Conservation (phyloP, 768 basidiomycete genomes). For the Naganishia vaughanmartiniae region DNA sequence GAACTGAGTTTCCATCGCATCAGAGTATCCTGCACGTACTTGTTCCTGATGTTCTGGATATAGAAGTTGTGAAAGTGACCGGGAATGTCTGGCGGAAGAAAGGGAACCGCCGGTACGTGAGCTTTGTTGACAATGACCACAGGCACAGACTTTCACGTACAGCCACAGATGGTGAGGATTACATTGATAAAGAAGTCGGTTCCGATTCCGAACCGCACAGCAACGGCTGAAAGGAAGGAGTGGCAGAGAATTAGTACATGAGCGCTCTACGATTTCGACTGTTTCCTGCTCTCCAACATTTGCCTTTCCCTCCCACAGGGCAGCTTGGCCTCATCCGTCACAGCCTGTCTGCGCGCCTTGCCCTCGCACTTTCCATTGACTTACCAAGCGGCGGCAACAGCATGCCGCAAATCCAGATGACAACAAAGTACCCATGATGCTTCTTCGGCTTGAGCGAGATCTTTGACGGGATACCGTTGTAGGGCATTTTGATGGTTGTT, state of each 20-base stretch:
- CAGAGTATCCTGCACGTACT: constrained; percentile 48
- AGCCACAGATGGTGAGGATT: constrained; percentile 82
- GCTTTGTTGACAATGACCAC: neutral
- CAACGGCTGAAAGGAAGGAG: constrained; percentile 67
- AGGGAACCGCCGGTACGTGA: neutral
- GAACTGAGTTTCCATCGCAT: neutral
- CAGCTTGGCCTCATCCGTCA: no score
- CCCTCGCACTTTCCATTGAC: constrained; percentile 35
- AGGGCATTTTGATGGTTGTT: neutral
- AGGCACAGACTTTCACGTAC: constrained; percentile 50
- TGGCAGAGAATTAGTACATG: neutral
- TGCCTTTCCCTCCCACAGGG: neutral
- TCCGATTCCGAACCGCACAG: constrained; percentile 86
- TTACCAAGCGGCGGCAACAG: constrained; percentile 85
- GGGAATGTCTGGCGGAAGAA: constrained; percentile 48
- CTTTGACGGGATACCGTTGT: constrained; percentile 53
- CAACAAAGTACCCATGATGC: constrained; percentile 74
- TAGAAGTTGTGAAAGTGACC: constrained; percentile 78
- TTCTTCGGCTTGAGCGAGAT: constrained; percentile 65
- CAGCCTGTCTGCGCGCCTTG: no score
- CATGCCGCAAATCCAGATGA: constrained; percentile 84
- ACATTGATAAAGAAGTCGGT: constrained; percentile 88
- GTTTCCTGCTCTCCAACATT: neutral
- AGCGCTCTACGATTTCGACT: neutral
- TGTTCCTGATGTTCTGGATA: constrained; percentile 85